Conservation (phyloP, 345 rosid genomes). For the Iberis pinnata region DNA sequence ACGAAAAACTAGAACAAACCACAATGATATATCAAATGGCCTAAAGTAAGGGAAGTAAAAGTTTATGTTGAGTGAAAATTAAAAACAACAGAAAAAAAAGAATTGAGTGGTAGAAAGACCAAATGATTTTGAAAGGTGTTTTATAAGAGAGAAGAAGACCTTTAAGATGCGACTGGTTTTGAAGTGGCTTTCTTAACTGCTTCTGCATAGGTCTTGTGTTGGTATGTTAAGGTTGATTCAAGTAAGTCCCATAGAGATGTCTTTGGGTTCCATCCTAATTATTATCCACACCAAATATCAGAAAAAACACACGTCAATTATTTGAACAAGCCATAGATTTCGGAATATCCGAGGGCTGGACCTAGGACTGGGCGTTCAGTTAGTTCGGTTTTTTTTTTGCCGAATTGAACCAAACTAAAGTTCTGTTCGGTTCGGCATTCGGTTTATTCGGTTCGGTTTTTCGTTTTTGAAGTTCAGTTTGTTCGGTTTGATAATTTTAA, state of each 20-base stretch:
- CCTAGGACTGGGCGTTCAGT: no score
- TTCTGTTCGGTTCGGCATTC: no score
- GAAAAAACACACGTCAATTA: background rate
- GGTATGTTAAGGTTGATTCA: conserved; percentile 89
- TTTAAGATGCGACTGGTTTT: conserved; percentile 51
- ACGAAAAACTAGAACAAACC: conserved; percentile 24
- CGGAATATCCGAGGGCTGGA: no score
- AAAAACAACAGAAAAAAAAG: conserved; percentile 9
- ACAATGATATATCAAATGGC: conserved; percentile 20
- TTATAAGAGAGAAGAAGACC: conserved; percentile 10
- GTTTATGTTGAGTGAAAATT: conserved; percentile 7
- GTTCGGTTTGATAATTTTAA: no score
- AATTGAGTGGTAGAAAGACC: conserved; percentile 20
- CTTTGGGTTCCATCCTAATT: conserved; percentile 91
- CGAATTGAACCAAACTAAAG: no score
- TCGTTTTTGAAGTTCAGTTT: no score
- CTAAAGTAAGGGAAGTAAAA: conserved; percentile 14
- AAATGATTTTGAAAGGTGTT: no score
- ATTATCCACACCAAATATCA: conserved; percentile 2
- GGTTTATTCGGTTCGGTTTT: no score
- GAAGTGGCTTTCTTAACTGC: conserved; percentile 71
- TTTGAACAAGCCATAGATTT: no score
- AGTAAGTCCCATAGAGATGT: conserved; percentile 96
- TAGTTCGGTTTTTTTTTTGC: no score
- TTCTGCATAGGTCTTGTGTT: conserved; percentile 92